These are phyloP conservation scores for Lichtheimia hyalospora DNA, from an alignment of 371 early-diverging fungal species.

Conservation along the genomic window DNA sequence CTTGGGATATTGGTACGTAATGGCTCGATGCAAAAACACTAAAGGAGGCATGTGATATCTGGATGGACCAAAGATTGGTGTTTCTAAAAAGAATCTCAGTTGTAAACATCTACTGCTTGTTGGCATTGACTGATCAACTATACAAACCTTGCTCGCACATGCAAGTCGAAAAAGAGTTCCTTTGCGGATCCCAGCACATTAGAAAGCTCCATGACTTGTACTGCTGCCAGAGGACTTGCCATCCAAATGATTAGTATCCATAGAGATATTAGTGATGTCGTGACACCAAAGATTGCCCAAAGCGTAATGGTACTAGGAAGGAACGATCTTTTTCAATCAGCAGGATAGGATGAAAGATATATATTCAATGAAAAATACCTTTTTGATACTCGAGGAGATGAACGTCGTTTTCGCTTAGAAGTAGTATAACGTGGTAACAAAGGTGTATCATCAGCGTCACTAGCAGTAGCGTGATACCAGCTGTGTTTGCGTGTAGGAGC, in stretches of 20 bases:
- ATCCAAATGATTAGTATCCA: conserved; percentile 17
- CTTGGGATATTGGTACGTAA: conserved; percentile 18
- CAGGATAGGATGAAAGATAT: no score
- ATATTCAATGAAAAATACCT: neutral
- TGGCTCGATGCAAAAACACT: conserved; percentile 56
- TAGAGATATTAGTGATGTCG: conserved; percentile 11
- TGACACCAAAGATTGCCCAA: conserved; percentile 4
- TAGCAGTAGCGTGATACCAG: conserved; percentile 14
- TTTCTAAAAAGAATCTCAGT: conserved; percentile 10
- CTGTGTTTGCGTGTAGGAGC: conserved; percentile 7
- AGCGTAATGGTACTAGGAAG: conserved; percentile 4
- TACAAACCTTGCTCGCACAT: conserved; percentile 35
- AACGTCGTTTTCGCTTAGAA: conserved; percentile 5
- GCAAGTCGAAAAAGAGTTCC: conserved; percentile 57
- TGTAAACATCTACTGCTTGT: neutral
- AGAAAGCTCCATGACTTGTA: conserved; percentile 40
- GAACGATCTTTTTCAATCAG: no score
- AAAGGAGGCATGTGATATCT: conserved; percentile 39
- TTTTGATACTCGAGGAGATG: neutral
- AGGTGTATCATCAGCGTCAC: conserved; percentile 20
- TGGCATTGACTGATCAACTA: neutral
- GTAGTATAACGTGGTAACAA: conserved; percentile 14
- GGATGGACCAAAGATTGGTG: conserved; percentile 24
- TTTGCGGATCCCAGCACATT: conserved; percentile 64
- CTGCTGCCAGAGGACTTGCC: conserved; percentile 28